Evolutionary conservation across 306 rosid species (phyloP).

Genomic region (Pterocarpus macrocarpus): DNA sequence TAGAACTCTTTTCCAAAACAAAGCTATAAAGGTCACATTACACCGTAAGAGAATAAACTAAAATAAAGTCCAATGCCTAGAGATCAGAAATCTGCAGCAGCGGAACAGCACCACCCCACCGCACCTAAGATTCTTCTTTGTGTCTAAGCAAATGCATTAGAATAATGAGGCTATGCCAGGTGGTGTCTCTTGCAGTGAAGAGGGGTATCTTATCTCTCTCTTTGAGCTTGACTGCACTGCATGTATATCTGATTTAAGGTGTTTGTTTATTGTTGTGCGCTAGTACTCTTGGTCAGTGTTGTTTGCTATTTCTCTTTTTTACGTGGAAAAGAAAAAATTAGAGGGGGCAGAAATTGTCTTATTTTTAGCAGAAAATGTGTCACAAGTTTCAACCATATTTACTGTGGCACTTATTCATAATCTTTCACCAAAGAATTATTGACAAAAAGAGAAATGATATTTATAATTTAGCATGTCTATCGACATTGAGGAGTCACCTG

Average conservation of each 20-base stretch:
- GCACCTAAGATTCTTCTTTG: conserved; percentile 61
- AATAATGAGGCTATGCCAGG: conserved; percentile 48
- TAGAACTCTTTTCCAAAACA: conserved; percentile 19
- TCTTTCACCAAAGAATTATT: not conserved
- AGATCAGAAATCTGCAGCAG: conserved; percentile 59
- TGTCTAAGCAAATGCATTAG: conserved; percentile 48
- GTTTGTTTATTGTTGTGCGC: conserved; percentile 45
- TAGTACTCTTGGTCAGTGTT: conserved; percentile 31
- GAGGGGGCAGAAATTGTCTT: not conserved
- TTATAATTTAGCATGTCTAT: too few relatives aligned
- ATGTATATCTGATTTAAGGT: conserved; percentile 34
- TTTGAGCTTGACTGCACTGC: conserved; percentile 37
- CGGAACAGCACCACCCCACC: conserved; percentile 49
- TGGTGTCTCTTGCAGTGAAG: conserved; percentile 47
- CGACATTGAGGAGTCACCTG: too few relatives aligned
- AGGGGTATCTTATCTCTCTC: conserved; percentile 43
- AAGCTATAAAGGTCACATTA: conserved; percentile 31
- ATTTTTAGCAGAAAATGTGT: not conserved
- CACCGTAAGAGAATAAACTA: conserved; percentile 40
- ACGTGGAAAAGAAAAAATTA: too few relatives aligned
- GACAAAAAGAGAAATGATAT: not conserved
- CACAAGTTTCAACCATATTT: not conserved
- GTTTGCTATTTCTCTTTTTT: not conserved
- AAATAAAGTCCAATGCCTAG: conserved; percentile 53
- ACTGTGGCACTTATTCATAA: not conserved